A percentile compares a stretch with the other conserved stretches of the same genome.
These are phyloP conservation scores for Daldinia concentrica DNA, from an alignment of 495 filamentous ascomycete genomes.

Conservation along the genomic window DNA sequence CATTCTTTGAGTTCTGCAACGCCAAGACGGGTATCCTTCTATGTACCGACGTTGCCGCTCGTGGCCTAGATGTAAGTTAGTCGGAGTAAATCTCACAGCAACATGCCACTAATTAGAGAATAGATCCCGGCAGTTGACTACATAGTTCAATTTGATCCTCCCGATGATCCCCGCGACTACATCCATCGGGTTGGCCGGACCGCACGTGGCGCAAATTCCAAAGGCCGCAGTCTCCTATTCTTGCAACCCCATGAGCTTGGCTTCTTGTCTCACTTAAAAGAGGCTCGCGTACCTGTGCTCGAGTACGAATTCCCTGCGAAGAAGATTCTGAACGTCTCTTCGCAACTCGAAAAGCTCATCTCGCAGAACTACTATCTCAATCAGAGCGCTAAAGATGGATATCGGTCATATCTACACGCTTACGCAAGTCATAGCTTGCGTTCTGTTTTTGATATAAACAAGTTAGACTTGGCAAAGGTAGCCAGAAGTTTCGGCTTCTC, in stretches of 20 bases:
- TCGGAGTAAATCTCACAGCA: not conserved
- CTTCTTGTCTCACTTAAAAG: conserved; percentile 91
- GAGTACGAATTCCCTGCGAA: conserved; percentile 94
- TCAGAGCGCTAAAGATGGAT: conserved; percentile 76
- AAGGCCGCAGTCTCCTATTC: conserved; percentile 88
- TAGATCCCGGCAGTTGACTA: conserved; percentile 92
- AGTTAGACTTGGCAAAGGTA: conserved; percentile 91
- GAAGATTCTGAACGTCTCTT: conserved; percentile 94
- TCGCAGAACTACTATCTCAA: conserved; percentile 96
- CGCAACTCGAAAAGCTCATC: conserved; percentile 93
- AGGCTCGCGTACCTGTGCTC: conserved; percentile 89
- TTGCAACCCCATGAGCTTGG: conserved; percentile 91
- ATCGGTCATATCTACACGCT: conserved; percentile 87
- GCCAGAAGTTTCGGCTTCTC: conserved; percentile 93
- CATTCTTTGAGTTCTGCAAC: conserved; percentile 98
- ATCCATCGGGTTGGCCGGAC: conserved; percentile 98
- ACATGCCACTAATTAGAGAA: conserved; percentile 22
- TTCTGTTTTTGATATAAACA: conserved; percentile 91
- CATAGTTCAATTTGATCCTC: conserved; percentile 96
- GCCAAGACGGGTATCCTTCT: conserved; percentile 89
- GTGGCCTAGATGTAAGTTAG: conserved; percentile 81
- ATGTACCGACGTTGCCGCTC: conserved; percentile 94
- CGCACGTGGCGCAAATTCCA: conserved; percentile 83
- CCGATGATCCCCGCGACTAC: conserved; percentile 90
- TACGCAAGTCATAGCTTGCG: conserved; percentile 92